Evolutionary conservation across 495 filamentous ascomycete species (phyloP), one percentile per base, ranked within the genome.

Genomic region (Cairneyella variabilis): DNA sequence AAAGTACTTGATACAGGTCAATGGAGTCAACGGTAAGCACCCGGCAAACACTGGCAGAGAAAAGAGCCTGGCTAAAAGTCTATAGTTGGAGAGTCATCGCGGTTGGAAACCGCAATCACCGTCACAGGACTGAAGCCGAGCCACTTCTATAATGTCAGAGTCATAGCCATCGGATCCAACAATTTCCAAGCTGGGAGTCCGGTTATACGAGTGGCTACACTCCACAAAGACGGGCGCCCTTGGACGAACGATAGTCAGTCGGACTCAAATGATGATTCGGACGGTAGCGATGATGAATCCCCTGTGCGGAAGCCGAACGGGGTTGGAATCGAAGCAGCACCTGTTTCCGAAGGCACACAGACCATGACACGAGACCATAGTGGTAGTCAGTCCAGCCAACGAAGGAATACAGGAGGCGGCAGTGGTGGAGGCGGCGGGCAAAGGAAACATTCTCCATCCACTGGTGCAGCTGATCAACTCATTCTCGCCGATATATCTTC

Each of bases 161-260:
- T 97, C 36, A 85, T 96, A 56, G 89, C 91, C 9, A 83, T 93
- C 23, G 95, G 90, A 44, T 80, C 85, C 6, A 86, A 90, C 51
- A 92, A 93, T 66, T 96, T 97, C 56, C 90, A 95, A 62, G 89
- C 90, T 1, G 85, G 88, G 6, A 95, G 93, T 65, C 80, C 80
- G 14, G 80, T 93, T 20, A 85, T 97, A 57, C 84, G 92, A 43
- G 74, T 97, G 45, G 76, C 85, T 57, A 95, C 88, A 21, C 76
- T 73, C 48, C 69, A 58, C 46, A 66, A 67, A 25, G 75, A 80
- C 65, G 78, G 72, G 48, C 73, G 70, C 57, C 80, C 70, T 71
- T 81, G 75, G 57, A 74, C 74, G 58, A 80, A 67, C 64, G 81
- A 66, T 56, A 74, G 62, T 57, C 77, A 69, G 55, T 71, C 72